phyloP scores from a whole-genome alignment of 805 yeast genomes.

The Saccharomyces kudriavzevii region DNA sequence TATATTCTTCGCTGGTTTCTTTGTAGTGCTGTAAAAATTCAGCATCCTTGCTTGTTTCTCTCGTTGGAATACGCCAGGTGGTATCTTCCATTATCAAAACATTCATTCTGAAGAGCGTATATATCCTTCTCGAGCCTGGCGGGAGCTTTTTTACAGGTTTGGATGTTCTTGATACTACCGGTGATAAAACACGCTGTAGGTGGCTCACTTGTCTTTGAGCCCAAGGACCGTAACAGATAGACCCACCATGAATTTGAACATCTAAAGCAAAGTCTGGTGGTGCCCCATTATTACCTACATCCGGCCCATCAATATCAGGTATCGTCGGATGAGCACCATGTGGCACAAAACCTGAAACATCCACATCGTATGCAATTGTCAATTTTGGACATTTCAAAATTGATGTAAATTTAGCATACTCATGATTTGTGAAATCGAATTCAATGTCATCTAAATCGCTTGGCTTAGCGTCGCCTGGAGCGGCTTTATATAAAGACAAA shows the following conservation, averaged over 20 bases:
- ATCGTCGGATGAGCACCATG: slow-evolving; percentile 27
- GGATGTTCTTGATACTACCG: slow-evolving; percentile 54
- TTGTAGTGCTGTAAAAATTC: slow-evolving; percentile 31
- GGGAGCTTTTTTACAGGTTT: slow-evolving; percentile 33
- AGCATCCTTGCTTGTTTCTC: slow-evolving; percentile 75
- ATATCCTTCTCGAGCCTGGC: slow-evolving; percentile 48
- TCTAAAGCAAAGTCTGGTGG: slow-evolving; percentile 59
- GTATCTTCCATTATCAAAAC: slow-evolving; percentile 57
- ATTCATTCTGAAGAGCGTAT: slow-evolving; percentile 48
- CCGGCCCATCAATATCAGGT: slow-evolving; percentile 37
- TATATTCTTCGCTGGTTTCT: slow-evolving; percentile 31
- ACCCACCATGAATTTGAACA: slow-evolving; percentile 48
- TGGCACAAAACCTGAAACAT: slow-evolving; percentile 61
- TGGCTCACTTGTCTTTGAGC: slow-evolving; percentile 75
- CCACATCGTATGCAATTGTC: slow-evolving; percentile 56
- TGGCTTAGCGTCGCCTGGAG: slow-evolving; percentile 33
- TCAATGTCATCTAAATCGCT: slow-evolving; percentile 27
- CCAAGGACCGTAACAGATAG: slow-evolving; percentile 90
- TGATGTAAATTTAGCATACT: slow-evolving; percentile 75
- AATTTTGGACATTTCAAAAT: slow-evolving; percentile 54
- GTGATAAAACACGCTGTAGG: slow-evolving; percentile 59
- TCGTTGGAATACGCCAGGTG: slow-evolving; percentile 65
- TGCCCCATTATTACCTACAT: slow-evolving; percentile 49
- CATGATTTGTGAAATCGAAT: slow-evolving; percentile 38
- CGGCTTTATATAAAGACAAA: slow-evolving; percentile 48